Conservation (phyloP, 345 rosid species). For the Murraya koenigii region DNA sequence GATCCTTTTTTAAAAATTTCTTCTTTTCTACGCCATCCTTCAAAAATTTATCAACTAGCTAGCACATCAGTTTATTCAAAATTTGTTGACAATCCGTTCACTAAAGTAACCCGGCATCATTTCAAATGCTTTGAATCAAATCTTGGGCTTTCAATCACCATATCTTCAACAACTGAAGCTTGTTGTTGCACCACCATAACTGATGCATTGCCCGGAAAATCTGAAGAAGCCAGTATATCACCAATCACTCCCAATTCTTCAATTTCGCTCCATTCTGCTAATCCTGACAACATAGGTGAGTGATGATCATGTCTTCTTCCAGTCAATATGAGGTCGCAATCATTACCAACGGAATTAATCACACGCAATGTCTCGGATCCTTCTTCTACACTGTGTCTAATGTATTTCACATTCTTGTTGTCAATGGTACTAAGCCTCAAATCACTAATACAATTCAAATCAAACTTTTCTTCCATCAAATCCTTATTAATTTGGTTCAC, state of each 20-base stretch:
- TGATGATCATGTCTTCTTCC: slow-evolving; percentile 38
- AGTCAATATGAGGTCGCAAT: slow-evolving; percentile 34
- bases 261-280: slow-evolving; percentile 35
- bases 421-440: slow-evolving; percentile 17
- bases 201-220: slow-evolving; percentile 33
- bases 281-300: slow-evolving; percentile 27
- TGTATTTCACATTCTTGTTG: slow-evolving; percentile 14
- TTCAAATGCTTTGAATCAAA: background rate
- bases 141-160: background rate
- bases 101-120: no score
- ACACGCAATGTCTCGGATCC: slow-evolving; percentile 20
- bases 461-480: slow-evolving; percentile 25
- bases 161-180: slow-evolving; percentile 13
- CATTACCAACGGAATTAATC: slow-evolving; percentile 22
- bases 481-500: slow-evolving; percentile 19
- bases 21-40: no score
- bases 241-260: slow-evolving; percentile 44
- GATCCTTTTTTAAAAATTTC: no score
- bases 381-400: slow-evolving; percentile 21
- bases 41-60: no score
- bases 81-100: no score
- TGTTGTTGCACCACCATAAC: slow-evolving; percentile 40
- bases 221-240: slow-evolving; percentile 35
- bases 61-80: no score
- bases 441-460: slow-evolving; percentile 25